Conservation (phyloP, 495 filamentous ascomycete genomes). For the Evansstolkia leycettana region DNA sequence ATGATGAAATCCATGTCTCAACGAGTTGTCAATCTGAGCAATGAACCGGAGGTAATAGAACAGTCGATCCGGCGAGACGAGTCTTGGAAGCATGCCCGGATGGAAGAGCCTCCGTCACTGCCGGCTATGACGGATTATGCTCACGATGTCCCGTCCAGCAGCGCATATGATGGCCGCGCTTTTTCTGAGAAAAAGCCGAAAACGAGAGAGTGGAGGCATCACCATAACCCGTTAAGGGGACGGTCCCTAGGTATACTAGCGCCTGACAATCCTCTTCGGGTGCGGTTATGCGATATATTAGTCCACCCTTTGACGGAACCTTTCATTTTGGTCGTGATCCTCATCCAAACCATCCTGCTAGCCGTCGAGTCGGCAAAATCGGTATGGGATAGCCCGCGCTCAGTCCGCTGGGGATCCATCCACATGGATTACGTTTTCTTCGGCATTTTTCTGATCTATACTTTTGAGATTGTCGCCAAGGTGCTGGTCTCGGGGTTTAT, state of each 20-base stretch:
- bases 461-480: constrained; percentile 67
- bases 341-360: constrained; percentile 77
- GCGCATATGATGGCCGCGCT: constrained; percentile 14
- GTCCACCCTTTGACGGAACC: constrained; percentile 83
- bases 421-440: constrained; percentile 72
- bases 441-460: constrained; percentile 80
- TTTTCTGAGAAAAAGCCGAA: constrained; percentile 22
- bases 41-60: constrained; percentile 69
- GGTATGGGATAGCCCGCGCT: constrained; percentile 43
- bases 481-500: constrained; percentile 88
- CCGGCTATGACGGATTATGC: constrained; percentile 42
- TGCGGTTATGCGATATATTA: constrained; percentile 72
- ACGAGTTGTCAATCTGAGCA: constrained; percentile 93
- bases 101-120: constrained; percentile 44
- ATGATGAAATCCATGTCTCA: constrained; percentile 96
- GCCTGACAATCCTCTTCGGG: constrained; percentile 61
- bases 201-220: constrained; percentile 33
- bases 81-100: constrained; percentile 35
- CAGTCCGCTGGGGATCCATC: constrained; percentile 48
- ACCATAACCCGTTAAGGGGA: constrained; percentile 75
- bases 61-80: constrained; percentile 60
- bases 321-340: constrained; percentile 72
- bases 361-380: constrained; percentile 65
- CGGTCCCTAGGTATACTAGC: constrained; percentile 77
- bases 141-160: constrained; percentile 38